Evolutionary conservation across 305 asterid genomes (phyloP).

Genomic region (Petunia hybrid): DNA sequence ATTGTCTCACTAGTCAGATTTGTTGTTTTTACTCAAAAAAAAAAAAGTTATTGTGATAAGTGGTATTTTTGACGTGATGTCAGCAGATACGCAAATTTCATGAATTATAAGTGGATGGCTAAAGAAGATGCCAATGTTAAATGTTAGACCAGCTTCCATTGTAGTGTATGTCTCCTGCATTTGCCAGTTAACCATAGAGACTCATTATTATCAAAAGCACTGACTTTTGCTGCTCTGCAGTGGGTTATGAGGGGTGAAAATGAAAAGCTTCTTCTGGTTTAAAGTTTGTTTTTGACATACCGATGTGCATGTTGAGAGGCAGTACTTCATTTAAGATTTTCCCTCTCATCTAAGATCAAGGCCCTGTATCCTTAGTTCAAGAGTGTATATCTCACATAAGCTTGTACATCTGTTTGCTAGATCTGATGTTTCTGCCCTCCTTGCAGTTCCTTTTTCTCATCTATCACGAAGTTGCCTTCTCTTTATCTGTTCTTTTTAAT

Average conservation of each 20-base stretch:
- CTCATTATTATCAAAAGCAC: conserved; percentile 18
- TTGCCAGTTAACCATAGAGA: conserved; percentile 21
- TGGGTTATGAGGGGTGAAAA: not conserved
- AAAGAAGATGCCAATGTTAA: not conserved
- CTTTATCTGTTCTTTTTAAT: not conserved
- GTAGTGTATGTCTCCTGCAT: conserved; percentile 16
- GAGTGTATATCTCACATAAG: not conserved
- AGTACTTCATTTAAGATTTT: conserved; percentile 1
- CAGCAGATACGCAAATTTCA: conserved; percentile 19
- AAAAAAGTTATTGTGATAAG: not conserved
- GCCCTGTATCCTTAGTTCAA: conserved; percentile 12
- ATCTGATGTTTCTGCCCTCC: not conserved
- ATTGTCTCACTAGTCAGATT: conserved; percentile 15
- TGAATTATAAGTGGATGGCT: not conserved
- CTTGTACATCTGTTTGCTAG: not conserved
- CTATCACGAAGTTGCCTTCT: not conserved
- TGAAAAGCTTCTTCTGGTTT: conserved; percentile 18
- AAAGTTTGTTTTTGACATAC: not conserved
- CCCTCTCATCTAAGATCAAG: not conserved
- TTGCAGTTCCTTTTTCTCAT: not conserved
- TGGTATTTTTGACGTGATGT: conserved; percentile 6
- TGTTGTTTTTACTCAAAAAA: not conserved
- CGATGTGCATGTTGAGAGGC: not conserved
- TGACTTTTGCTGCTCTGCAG: not conserved
- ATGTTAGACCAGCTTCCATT: not conserved